Percentiles rank a stretch among this genome's conserved stretches.
phyloP scores from a whole-genome alignment of 768 basidiomycete genomes.

The Mycena kentingensis region DNA sequence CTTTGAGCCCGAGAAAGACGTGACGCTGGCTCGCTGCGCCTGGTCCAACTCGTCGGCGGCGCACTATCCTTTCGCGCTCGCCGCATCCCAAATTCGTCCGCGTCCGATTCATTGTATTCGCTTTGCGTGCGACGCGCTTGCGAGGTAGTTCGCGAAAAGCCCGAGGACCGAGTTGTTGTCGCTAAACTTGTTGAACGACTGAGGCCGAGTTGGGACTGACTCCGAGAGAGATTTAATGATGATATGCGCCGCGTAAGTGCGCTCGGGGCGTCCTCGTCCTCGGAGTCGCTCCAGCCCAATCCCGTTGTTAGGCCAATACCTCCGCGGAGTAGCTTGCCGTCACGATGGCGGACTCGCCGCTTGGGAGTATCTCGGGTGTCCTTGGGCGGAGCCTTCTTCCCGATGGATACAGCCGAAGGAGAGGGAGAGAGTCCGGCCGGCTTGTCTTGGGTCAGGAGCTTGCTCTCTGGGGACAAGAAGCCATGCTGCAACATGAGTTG shows the following conservation, averaged over 20 bases:
- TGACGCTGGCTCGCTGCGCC: slow-evolving; percentile 14
- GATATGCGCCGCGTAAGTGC: slow-evolving; percentile 66
- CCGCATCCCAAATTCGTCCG: slow-evolving; percentile 18
- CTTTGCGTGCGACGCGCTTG: slow-evolving; percentile 13
- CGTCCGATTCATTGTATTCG: slow-evolving; percentile 11
- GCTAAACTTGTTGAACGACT: slow-evolving; percentile 35
- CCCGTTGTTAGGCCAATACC: slow-evolving; percentile 74
- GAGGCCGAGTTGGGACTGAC: slow-evolving; percentile 47
- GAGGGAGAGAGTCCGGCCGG: slow-evolving; percentile 15
- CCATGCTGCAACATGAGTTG: slow-evolving; percentile 69
- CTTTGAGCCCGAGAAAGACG: slow-evolving; percentile 15
- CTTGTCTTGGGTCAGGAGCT: slow-evolving; percentile 47
- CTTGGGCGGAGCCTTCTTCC: slow-evolving; percentile 7
- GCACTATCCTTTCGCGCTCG: background rate
- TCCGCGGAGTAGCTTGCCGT: slow-evolving; percentile 56
- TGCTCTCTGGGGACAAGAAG: slow-evolving; percentile 66
- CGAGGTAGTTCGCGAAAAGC: slow-evolving; percentile 9
- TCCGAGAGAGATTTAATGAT: slow-evolving; percentile 45
- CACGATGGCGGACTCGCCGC: slow-evolving; percentile 61
- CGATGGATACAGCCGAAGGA: slow-evolving; percentile 2
- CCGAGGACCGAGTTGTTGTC: slow-evolving; percentile 7
- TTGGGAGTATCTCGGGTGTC: slow-evolving; percentile 51
- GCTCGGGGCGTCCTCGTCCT: slow-evolving; percentile 75
- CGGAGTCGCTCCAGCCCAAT: slow-evolving; percentile 77
- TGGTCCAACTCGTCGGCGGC: slow-evolving; percentile 19